These are phyloP conservation scores for Debaryomyces nepalensis DNA, from an alignment of 1,139 yeast species.

Conservation along the genomic window DNA sequence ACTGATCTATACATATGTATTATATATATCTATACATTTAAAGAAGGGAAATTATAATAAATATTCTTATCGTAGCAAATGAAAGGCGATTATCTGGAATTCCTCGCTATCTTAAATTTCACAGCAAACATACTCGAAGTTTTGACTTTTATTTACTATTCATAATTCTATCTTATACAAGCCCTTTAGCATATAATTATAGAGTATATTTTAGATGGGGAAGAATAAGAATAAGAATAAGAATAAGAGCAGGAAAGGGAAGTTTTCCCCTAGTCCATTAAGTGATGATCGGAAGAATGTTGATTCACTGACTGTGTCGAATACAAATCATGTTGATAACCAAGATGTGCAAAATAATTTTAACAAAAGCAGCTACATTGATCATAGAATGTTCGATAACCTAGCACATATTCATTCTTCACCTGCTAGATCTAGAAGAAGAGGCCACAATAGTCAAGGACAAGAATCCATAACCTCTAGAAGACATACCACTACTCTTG, in stretches of 20 bases:
- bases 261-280: conserved; percentile 3
- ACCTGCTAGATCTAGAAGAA: conserved; percentile 38
- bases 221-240: conserved; percentile 6
- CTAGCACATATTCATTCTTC: conserved; percentile 36
- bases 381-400: conserved; percentile 38
- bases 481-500: conserved; percentile 10
- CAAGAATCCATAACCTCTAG: conserved; percentile 2
- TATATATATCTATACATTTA: no score
- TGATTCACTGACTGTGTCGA: conserved; percentile 15
- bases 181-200: not conserved
- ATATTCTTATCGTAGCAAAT: no score
- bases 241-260: conserved; percentile 5
- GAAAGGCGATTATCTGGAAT: no score
- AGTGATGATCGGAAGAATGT: conserved; percentile 1
- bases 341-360: not conserved
- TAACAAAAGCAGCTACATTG: conserved; percentile 34
- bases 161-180: not conserved
- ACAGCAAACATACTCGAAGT: not conserved
- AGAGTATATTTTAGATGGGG: conserved; percentile 1
- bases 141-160: not conserved
- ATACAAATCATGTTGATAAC: not conserved
- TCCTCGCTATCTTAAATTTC: conserved; percentile 3
- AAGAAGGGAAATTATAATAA: no score
- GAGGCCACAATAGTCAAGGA: conserved; percentile 17
- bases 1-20: no score